phyloP scores from a whole-genome alignment of 768 basidiomycete genomes.

The Udeniomyces megalosporus region DNA sequence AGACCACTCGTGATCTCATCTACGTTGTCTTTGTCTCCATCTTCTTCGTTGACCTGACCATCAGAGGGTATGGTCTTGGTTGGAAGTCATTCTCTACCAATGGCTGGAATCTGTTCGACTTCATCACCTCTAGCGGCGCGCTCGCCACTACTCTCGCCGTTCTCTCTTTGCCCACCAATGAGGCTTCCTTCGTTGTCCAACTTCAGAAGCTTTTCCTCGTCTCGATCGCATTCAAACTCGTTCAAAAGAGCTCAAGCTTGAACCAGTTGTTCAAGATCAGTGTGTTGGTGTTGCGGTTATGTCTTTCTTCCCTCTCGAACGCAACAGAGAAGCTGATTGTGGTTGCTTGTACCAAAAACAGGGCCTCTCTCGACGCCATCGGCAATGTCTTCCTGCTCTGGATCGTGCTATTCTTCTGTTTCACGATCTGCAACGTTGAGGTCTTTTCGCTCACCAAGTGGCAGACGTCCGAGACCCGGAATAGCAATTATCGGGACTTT shows the following conservation, averaged over 20 bases:
- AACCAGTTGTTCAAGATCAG: constrained; percentile 96
- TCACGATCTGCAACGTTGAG: constrained; percentile 44
- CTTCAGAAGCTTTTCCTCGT: constrained; percentile 84
- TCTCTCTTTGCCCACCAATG: constrained; percentile 28
- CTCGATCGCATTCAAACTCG: constrained; percentile 82
- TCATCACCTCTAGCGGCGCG: constrained; percentile 61
- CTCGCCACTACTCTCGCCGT: constrained; percentile 67
- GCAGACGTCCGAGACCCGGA: constrained; percentile 46
- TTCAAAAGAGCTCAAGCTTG: constrained; percentile 46
- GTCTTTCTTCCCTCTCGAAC: too few relatives aligned
- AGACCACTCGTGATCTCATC: constrained; percentile 34
- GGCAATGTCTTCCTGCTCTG: constrained; percentile 70
- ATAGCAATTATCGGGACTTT: constrained; percentile 64
- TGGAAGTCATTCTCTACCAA: constrained; percentile 69
- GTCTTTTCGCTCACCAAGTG: constrained; percentile 84
- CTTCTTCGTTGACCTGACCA: constrained; percentile 57
- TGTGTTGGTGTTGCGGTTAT: constrained; percentile 41
- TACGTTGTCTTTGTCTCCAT: constrained; percentile 57
- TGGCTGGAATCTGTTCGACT: constrained; percentile 88
- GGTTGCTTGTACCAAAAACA: too few relatives aligned
- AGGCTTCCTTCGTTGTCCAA: constrained; percentile 29
- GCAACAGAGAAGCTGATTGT: too few relatives aligned
- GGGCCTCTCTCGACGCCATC: constrained; percentile 73
- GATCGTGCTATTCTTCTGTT: constrained; percentile 81
- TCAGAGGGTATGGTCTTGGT: constrained; percentile 72